Evolutionary conservation across 345 rosid genomes (phyloP), one percentile per base, ranked within the genome.

Genomic region (Acer saccharum): DNA sequence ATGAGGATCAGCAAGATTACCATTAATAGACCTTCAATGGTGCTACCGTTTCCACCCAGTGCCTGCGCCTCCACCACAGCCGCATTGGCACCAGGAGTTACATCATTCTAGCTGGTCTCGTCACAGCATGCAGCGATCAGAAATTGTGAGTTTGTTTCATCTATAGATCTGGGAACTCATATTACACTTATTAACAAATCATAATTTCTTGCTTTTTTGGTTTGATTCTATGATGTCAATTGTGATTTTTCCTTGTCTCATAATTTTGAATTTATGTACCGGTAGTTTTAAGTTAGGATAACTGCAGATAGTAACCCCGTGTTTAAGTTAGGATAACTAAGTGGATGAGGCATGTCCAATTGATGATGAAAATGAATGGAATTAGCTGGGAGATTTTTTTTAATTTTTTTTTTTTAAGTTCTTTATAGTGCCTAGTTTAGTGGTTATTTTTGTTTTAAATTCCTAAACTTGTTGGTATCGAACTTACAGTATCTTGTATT

Each of bases 61-160:
- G n/a, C n/a, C 99, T 1, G 90, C 83, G 65, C 98, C 99, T 58
- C 95, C 98, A 72, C 93, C 98, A 16, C 98, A 90, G 82, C 99
- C 99, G 16, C 82, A 89, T 35, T 97, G 98, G 99, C 97, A 92
- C 83, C 99, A 89, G 76, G 95, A 89, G 82, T 84, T 94, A 75
- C 94, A 91, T 84, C 98, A 90, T 68, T 74, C 91, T 72, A 84
- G 88, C 77, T 97, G 98, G 98, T 82, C 97, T 82, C 97, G 96
- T 68, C 97, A 94, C 81, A 87, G 87, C 87, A 85, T 97, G 90
- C 94, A 89, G 69, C 91, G 98, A 58, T 88, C 98, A 64, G 99
- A 94, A 83, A 86, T 94, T 66, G 99, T 97, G 87, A 90, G 98
- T 72, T 69, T 65, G 23, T 76, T 76, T 65, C 63, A 69, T 58